Evolutionary conservation across 768 basidiomycete genomes (phyloP).

Genomic region (Suillus decipiens): DNA sequence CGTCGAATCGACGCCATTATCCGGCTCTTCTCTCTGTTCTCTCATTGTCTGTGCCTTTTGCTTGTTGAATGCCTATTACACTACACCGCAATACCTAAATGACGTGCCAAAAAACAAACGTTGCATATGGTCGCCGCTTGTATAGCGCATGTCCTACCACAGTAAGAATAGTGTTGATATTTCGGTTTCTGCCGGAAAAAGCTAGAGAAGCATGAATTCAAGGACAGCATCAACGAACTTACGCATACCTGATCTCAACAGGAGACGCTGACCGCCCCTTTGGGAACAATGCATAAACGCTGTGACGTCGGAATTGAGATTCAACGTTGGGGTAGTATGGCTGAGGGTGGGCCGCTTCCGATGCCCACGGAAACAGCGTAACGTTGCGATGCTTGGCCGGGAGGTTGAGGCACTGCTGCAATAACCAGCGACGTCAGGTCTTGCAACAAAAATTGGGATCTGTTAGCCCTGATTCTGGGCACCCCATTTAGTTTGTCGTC

Average conservation of each 20-base stretch:
- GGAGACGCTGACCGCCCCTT: constrained; percentile 7
- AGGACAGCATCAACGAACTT: constrained; percentile 22
- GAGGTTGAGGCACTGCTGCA: constrained; percentile 4
- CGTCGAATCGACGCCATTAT: too few species aligned
- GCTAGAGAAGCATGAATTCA: constrained; percentile 5
- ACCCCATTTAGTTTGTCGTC: constrained; percentile 29
- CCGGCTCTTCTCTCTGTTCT: too few species aligned
- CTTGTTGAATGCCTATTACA: too few species aligned
- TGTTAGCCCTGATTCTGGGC: constrained; percentile 28
- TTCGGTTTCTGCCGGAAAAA: constrained; percentile 56
- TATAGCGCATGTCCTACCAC: constrained; percentile 64
- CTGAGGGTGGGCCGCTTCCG: background rate
- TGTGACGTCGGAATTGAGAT: background rate
- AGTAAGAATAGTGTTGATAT: constrained; percentile 58
- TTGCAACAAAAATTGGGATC: constrained; percentile 33
- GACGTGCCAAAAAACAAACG: constrained; percentile 17
- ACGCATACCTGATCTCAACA: constrained; percentile 23
- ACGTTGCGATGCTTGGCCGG: constrained; percentile 2
- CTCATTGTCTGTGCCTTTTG: too few species aligned
- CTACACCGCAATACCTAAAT: too few species aligned
- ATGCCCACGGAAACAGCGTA: constrained; percentile 11
- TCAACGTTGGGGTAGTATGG: background rate
- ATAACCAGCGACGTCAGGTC: constrained; percentile 30
- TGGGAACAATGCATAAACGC: constrained; percentile 11
- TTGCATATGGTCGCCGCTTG: constrained; percentile 38